phyloP scores from a whole-genome alignment of 306 rosid species.

The Erythrophleum fordii region DNA sequence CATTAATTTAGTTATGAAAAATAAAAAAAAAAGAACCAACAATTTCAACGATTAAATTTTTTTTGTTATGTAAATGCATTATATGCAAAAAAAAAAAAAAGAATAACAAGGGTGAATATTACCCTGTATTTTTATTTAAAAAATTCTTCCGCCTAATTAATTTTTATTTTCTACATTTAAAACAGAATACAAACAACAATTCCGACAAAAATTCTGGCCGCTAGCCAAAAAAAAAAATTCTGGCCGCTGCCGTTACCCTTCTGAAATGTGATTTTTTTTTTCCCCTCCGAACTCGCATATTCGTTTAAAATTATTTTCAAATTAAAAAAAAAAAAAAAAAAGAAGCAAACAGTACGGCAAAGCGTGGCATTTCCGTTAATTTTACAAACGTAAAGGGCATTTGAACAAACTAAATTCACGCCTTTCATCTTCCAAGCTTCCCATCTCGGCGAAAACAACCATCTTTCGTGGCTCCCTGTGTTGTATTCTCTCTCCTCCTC shows the following conservation, averaged over 20 bases:
- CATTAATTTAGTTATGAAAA: too few species aligned
- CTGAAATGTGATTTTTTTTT: neutral
- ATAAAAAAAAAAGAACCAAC: too few species aligned
- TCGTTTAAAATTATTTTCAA: neutral
- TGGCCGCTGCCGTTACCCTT: neutral
- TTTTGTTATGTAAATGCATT: too few species aligned
- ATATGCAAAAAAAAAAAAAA: too few species aligned
- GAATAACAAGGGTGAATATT: neutral
- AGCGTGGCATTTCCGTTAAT: slow-evolving; percentile 57
- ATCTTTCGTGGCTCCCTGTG: neutral
- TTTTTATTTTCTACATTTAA: neutral
- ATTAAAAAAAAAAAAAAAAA: slow-evolving; percentile 25
- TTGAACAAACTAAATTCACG: slow-evolving; percentile 14
- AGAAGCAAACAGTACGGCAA: neutral
- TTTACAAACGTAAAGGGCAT: slow-evolving; percentile 26
- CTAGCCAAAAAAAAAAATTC: neutral
- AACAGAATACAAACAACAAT: neutral
- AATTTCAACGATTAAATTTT: too few species aligned
- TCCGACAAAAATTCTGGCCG: neutral
- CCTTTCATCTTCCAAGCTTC: too few species aligned
- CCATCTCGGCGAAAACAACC: slow-evolving; percentile 51
- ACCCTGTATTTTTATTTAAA: neutral
- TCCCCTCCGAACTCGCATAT: neutral
- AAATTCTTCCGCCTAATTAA: neutral
- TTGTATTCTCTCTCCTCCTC: neutral